Evolutionary conservation across 2,329 filamentous ascomycete genomes (phyloP).

Genomic region (Neofusicoccum parvum): DNA sequence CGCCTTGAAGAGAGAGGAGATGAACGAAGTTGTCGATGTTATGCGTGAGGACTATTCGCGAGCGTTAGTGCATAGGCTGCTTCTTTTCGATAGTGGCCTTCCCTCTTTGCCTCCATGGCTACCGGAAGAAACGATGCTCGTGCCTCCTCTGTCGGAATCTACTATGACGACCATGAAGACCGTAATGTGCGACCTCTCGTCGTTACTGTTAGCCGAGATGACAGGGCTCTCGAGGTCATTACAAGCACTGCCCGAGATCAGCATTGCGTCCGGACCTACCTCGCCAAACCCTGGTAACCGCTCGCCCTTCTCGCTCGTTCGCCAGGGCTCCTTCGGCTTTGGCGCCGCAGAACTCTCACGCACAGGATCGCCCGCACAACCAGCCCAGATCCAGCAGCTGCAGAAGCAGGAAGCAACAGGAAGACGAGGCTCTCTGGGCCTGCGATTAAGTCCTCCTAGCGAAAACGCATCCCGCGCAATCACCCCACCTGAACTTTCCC

Average conservation of each 20-base stretch:
- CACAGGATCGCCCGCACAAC: slow-evolving; percentile 11
- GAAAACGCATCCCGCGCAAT: slow-evolving; percentile 33
- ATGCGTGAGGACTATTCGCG: slow-evolving; percentile 73
- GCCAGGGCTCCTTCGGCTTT: slow-evolving; percentile 18
- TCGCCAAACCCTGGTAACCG: neutral
- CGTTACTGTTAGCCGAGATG: slow-evolving; percentile 50
- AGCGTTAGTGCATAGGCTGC: slow-evolving; percentile 73
- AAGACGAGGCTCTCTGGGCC: neutral
- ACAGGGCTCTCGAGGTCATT: slow-evolving; percentile 51
- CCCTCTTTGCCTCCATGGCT: slow-evolving; percentile 42
- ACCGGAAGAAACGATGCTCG: slow-evolving; percentile 67
- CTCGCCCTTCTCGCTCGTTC: slow-evolving; percentile 18
- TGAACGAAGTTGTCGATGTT: slow-evolving; percentile 67
- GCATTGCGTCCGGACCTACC: slow-evolving; percentile 39
- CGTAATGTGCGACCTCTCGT: slow-evolving; percentile 49
- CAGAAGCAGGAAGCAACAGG: slow-evolving; percentile 20
- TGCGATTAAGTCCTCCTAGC: slow-evolving; percentile 4
- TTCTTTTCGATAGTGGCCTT: slow-evolving; percentile 68
- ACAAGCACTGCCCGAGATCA: slow-evolving; percentile 64
- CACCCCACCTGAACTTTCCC: slow-evolving; percentile 50
- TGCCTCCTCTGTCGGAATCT: slow-evolving; percentile 69
- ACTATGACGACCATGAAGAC: slow-evolving; percentile 68
- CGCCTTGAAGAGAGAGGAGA: slow-evolving; percentile 27
- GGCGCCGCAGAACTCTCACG: slow-evolving; percentile 5
- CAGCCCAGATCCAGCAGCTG: slow-evolving; percentile 8